Evolutionary conservation across 257 asterid genomes (phyloP).

Genomic region (Plantago ovata): DNA sequence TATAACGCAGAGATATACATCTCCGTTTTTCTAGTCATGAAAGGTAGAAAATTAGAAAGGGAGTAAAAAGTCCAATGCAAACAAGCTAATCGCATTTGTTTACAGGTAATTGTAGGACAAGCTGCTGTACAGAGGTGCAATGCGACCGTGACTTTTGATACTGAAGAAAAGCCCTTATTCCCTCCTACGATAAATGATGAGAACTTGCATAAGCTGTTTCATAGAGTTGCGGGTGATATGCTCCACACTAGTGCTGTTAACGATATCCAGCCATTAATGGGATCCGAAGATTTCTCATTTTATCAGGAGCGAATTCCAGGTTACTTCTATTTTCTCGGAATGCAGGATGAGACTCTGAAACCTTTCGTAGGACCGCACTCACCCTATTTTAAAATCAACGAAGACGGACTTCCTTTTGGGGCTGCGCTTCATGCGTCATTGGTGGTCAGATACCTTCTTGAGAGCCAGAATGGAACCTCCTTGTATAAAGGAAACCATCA

Average conservation of each 20-base stretch:
- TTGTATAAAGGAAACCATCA: constrained; percentile 24
- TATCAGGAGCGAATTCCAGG: constrained; percentile 77
- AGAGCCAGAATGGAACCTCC: constrained; percentile 25
- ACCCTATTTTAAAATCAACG: constrained; percentile 58
- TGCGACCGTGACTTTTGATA: constrained; percentile 54
- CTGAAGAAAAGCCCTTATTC: constrained; percentile 42
- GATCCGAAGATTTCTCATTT: constrained; percentile 83
- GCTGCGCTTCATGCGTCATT: constrained; percentile 95
- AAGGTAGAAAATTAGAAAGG: too few species aligned
- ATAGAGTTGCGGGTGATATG: constrained; percentile 65
- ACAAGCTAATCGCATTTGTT: constrained; percentile 11
- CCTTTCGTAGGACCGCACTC: constrained; percentile 52
- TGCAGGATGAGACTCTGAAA: constrained; percentile 45
- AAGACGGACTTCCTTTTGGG: constrained; percentile 75
- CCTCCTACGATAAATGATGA: constrained; percentile 72
- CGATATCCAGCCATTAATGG: constrained; percentile 66
- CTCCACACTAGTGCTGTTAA: constrained; percentile 43
- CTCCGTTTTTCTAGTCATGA: too few species aligned
- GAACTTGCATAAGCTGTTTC: constrained; percentile 49
- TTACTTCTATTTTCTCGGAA: constrained; percentile 66
- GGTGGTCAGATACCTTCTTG: constrained; percentile 55
- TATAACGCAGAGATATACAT: too few species aligned
- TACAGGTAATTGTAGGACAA: constrained; percentile 76
- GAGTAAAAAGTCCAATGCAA: neutral
- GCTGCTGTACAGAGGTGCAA: constrained; percentile 90